A percentile compares a stretch with the other conserved stretches of the same genome.
Conservation (phyloP, 148 eudicot genomes). For the Heliosperma pusillum region DNA sequence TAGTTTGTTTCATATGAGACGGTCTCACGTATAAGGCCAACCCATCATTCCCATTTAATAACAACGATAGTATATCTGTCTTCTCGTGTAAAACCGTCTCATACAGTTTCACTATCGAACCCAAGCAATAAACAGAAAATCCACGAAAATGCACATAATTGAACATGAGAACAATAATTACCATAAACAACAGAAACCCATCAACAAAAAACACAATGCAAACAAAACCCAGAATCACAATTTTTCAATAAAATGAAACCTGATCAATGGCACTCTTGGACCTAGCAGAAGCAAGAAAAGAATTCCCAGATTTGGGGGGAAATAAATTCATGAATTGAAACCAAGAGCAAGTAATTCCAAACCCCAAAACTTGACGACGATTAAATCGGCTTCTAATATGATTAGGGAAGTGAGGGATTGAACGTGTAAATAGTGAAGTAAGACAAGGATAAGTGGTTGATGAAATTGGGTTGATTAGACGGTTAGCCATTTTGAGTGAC, state of each 20-base stretch:
- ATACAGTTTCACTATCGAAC: background rate
- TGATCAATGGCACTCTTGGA: conserved; percentile 56
- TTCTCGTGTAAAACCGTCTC: no score
- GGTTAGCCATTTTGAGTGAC: conserved; percentile 27
- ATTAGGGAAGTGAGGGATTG: conserved; percentile 13
- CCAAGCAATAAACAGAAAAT: background rate
- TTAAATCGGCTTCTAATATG: conserved; percentile 15
- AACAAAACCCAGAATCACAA: conserved; percentile 30
- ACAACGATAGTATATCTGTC: no score
- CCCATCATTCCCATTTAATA: background rate
- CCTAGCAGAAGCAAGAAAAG: conserved; percentile 77
- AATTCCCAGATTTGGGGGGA: conserved; percentile 32
- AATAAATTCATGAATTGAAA: conserved; percentile 61
- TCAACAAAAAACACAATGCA: conserved; percentile 11
- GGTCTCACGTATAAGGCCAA: background rate
- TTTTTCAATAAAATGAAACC: conserved; percentile 33
- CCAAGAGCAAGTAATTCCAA: conserved; percentile 63
- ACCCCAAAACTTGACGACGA: conserved; percentile 61
- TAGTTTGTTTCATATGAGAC: background rate
- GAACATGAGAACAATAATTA: background rate
- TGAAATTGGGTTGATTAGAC: conserved; percentile 27
- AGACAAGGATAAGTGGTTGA: conserved; percentile 17
- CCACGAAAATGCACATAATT: background rate
- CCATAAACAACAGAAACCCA: conserved; percentile 23
- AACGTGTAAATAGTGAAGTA: background rate